These are phyloP conservation scores for Russula emetica DNA, from an alignment of 768 basidiomycete genomes.

Conservation along the genomic window DNA sequence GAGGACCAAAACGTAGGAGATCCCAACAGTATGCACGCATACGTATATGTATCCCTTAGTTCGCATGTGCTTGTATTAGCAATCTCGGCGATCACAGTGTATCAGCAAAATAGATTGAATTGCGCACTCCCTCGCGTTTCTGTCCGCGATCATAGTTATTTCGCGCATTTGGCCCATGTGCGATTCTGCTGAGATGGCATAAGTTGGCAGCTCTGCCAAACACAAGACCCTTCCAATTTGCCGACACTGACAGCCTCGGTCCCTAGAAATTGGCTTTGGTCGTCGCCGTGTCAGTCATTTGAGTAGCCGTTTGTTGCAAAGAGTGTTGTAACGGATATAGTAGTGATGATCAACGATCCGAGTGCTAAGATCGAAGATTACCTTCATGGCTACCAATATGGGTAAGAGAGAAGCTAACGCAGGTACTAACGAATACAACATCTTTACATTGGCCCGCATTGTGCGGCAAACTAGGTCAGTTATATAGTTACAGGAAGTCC, in stretches of 20 bases:
- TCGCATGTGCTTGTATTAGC: slow-evolving; percentile 1
- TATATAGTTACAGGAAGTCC: slow-evolving; percentile 4
- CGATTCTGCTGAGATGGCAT: not conserved
- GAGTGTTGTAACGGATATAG: not conserved
- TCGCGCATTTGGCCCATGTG: not conserved
- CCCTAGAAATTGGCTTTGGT: not conserved
- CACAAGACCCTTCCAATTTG: not conserved
- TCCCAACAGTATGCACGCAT: not conserved
- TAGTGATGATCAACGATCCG: too few species aligned
- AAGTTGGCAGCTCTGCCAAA: not conserved
- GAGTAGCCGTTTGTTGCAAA: not conserved
- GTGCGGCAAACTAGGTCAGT: not conserved
- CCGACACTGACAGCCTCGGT: not conserved
- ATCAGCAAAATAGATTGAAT: not conserved
- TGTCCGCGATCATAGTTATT: not conserved
- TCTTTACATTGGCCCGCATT: not conserved
- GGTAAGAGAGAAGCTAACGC: not conserved
- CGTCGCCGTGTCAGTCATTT: not conserved
- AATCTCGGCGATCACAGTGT: not conserved
- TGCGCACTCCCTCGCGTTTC: not conserved
- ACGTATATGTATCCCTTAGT: slow-evolving; percentile 17
- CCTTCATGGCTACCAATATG: not conserved
- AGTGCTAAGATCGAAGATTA: not conserved
- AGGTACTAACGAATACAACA: not conserved
- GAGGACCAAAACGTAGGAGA: slow-evolving; percentile 58